Evolutionary conservation across 495 filamentous ascomycete genomes (phyloP), one percentile per base, ranked within the genome.

Genomic region (Penicillium angulare): DNA sequence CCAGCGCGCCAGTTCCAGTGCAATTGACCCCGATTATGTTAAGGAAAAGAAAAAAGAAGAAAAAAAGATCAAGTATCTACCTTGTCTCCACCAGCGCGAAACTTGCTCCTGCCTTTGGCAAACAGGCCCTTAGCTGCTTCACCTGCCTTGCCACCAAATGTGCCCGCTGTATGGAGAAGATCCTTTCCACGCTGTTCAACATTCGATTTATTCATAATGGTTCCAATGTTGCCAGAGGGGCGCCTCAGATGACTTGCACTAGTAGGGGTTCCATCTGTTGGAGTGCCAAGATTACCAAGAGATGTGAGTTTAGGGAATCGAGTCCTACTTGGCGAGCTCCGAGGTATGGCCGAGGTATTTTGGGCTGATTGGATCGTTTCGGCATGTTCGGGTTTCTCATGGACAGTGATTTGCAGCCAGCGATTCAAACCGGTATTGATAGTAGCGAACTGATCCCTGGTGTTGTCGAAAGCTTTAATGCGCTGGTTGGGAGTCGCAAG

Each of bases 51-150:
- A n/a, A 29, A 48, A 54, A 35, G 51, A 50, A 50, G 49, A 47
- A 66, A 71, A 73, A 64, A 71, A 78, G 71, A 77, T 81, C 55
- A 79, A 71, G 71, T 65, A 81, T 89, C 87, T 84, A 89, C 89
- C 87, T 92, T 93, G 61, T 92, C 72, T 56, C 85, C 85, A 32
- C 60, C 53, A 21, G 76, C 76, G 53, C 82, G 81, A 62, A 93
- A 81, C 65, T 87, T 91, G 68, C 79, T 93, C 67, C 85, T 87
- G 31, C 91, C 90, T 63, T 92, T 93, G 50, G 84, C 87, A 65
- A 96, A 85, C 43, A 96, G 64, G 24, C 89, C 90, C 71, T 93
- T 95, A 10, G 90, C 89, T 18, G 88, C 86, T 57, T 86, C 87
- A 22, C 79, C 79, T 18, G 81, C 85, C 61, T 86, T 86, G 16